Evolutionary conservation across 306 rosid genomes (phyloP).

Genomic region (Dalbergia cochinchinensis): DNA sequence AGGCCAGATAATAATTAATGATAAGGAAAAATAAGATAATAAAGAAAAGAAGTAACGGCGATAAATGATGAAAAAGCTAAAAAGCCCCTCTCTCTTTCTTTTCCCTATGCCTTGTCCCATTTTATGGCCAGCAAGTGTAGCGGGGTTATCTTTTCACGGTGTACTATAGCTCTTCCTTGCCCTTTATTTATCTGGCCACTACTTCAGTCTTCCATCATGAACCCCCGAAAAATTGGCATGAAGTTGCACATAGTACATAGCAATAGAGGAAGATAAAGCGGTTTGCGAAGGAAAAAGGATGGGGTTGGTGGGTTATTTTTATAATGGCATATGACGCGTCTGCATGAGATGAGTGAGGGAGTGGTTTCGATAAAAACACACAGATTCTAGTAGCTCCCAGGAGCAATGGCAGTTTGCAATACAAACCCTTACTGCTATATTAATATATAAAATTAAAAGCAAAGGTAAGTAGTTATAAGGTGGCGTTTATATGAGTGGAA

Average conservation of each 20-base stretch:
- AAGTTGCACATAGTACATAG: too few species aligned
- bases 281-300: background rate
- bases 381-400: constrained; percentile 16
- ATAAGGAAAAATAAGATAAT: background rate
- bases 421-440: too few species aligned
- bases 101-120: background rate
- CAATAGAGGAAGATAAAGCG: background rate
- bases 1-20: background rate
- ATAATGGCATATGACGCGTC: constrained; percentile 39
- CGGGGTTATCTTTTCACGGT: constrained; percentile 37
- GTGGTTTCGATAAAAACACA: constrained; percentile 54
- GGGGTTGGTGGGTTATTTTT: constrained; percentile 45
- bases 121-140: background rate
- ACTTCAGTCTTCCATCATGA: constrained; percentile 40
- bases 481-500: constrained; percentile 36
- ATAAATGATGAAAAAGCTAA: background rate
- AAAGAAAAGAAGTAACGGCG: background rate
- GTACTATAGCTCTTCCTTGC: background rate
- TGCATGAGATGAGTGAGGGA: constrained; percentile 51
- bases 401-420: constrained; percentile 28
- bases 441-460: too few species aligned
- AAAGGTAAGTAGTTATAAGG: background rate
- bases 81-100: too few species aligned
- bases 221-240: constrained; percentile 41
- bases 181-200: constrained; percentile 37